These are phyloP conservation scores for Iberis pinnata DNA, from an alignment of 345 rosid genomes.

Conservation along the genomic window DNA sequence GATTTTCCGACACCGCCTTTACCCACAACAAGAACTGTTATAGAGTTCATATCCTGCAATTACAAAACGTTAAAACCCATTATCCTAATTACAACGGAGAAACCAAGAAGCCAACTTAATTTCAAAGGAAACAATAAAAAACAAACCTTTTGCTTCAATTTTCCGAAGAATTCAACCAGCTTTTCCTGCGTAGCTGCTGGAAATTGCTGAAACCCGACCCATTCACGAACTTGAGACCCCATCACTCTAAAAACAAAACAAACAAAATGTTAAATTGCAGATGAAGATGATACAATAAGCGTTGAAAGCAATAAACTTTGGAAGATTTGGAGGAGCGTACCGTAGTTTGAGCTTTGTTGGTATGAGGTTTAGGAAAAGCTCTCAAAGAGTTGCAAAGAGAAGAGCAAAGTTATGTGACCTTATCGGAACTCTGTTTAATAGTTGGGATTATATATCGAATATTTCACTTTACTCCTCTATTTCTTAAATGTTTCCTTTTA, in stretches of 20 bases:
- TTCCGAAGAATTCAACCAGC: constrained; percentile 48
- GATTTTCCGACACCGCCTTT: constrained; percentile 88
- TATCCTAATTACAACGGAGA: constrained; percentile 11
- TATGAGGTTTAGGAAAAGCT: background rate
- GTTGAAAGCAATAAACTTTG: background rate
- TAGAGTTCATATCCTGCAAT: constrained; percentile 51
- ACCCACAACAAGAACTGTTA: constrained; percentile 79
- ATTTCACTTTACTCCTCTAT: constrained; percentile 14
- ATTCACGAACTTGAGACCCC: constrained; percentile 59
- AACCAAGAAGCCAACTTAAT: background rate
- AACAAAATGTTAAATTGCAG: background rate
- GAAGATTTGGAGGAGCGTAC: constrained; percentile 20
- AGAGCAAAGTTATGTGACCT: constrained; percentile 11
- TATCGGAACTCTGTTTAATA: constrained; percentile 24
- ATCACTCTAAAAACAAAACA: constrained; percentile 23
- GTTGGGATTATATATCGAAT: background rate
- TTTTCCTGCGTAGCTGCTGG: constrained; percentile 62
- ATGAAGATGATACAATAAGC: background rate
- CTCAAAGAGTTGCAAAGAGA: background rate
- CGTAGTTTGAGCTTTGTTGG: constrained; percentile 6
- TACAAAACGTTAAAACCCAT: background rate
- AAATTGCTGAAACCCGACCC: constrained; percentile 72
- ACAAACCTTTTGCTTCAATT: constrained; percentile 66
- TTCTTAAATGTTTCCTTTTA: background rate
- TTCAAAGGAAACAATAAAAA: constrained; percentile 6